Evolutionary conservation across 73 alveolate genomes (phyloP).

Genomic region (Stentor roeselii): DNA sequence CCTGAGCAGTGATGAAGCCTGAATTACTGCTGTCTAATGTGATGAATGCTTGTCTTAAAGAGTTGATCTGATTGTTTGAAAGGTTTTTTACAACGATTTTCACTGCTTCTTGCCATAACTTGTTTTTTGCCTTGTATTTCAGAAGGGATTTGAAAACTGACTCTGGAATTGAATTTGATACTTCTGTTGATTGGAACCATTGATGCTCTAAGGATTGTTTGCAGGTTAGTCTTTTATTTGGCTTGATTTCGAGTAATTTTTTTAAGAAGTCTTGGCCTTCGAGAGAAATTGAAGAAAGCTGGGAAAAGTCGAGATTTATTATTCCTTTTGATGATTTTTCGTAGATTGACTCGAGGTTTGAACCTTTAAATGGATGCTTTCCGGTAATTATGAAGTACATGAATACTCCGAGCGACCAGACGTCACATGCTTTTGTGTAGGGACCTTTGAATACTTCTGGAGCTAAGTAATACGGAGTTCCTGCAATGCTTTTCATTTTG

Average conservation of each 20-base stretch:
- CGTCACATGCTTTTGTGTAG: constrained; percentile 47
- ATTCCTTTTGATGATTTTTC: background rate
- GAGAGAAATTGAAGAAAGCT: constrained; percentile 23
- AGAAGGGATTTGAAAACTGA: background rate
- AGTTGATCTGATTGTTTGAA: background rate
- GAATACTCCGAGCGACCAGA: constrained; percentile 44
- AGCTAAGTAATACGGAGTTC: constrained; percentile 54
- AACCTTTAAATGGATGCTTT: constrained; percentile 29
- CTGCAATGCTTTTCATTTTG: constrained; percentile 32
- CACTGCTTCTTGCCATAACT: background rate
- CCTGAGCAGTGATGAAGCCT: background rate
- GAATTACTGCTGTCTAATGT: background rate
- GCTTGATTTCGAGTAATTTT: constrained; percentile 41
- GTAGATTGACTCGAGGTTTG: background rate
- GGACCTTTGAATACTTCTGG: constrained; percentile 50
- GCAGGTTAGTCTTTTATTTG: constrained; percentile 45
- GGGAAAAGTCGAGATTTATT: background rate
- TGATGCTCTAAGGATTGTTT: constrained; percentile 47
- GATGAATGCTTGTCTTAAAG: background rate
- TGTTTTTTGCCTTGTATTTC: background rate
- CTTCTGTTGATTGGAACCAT: constrained; percentile 36
- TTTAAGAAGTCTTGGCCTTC: constrained; percentile 41
- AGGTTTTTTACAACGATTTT: background rate
- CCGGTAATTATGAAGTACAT: background rate
- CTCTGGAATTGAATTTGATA: background rate